phyloP scores from a whole-genome alignment of 2,329 filamentous ascomycete species.

The Colletotrichum liaoningense region DNA sequence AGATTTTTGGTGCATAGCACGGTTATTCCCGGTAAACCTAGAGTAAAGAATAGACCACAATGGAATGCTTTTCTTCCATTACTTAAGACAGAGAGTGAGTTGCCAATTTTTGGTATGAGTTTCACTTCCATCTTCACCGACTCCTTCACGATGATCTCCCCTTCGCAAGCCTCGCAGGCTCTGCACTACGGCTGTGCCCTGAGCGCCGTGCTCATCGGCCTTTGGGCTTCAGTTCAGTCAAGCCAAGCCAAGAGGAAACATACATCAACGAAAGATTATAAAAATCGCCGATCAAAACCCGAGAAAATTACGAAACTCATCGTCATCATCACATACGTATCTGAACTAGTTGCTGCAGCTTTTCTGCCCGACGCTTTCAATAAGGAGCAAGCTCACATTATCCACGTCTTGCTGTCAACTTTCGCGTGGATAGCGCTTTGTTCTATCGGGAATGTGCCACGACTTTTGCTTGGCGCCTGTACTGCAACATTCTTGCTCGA shows the following conservation, averaged over 20 bases:
- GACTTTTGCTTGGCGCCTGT: not conserved
- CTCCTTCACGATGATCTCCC: not conserved
- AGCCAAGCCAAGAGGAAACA: not conserved
- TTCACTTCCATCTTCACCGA: not conserved
- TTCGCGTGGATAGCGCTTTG: not conserved
- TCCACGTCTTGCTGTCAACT: conserved; percentile 9
- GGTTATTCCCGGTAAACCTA: not conserved
- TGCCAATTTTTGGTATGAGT: too few relatives aligned
- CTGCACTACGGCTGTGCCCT: conserved; percentile 23
- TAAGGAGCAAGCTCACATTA: not conserved
- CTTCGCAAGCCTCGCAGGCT: not conserved
- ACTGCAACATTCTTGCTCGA: not conserved
- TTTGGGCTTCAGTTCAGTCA: not conserved
- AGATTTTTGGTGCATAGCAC: not conserved
- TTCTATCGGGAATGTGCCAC: not conserved
- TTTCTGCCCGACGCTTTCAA: not conserved
- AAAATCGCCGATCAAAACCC: not conserved
- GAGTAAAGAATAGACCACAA: not conserved
- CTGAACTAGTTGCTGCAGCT: not conserved
- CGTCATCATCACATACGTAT: not conserved
- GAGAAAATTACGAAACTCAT: not conserved
- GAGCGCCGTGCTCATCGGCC: not conserved
- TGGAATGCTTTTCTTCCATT: not conserved
- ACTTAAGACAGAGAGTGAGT: not conserved
- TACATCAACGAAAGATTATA: not conserved